Evolutionary conservation across 306 rosid species (phyloP).

Genomic region (Castanea mollissima): DNA sequence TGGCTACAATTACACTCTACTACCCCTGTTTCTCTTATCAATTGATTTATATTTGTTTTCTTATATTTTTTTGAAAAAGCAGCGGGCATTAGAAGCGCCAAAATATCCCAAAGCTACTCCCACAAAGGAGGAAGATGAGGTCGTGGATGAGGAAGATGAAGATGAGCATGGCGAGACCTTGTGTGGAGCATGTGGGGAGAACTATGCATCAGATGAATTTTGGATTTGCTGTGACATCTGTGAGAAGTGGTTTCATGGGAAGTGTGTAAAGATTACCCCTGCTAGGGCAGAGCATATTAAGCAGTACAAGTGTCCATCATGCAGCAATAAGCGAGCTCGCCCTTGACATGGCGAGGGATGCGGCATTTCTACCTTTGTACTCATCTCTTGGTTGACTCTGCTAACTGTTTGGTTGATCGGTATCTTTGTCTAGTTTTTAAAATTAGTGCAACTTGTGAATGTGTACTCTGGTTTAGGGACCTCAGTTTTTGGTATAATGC

Average conservation of each 20-base stretch:
- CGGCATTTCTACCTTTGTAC: neutral
- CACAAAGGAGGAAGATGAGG: constrained; percentile 66
- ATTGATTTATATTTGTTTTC: constrained; percentile 15
- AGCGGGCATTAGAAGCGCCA: constrained; percentile 55
- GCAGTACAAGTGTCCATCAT: constrained; percentile 97
- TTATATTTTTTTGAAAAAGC: constrained; percentile 30
- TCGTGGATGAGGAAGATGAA: constrained; percentile 66
- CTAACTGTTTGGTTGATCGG: constrained; percentile 29
- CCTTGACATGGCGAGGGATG: constrained; percentile 26
- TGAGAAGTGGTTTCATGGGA: constrained; percentile 93
- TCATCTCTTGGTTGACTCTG: constrained; percentile 20
- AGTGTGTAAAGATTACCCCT: constrained; percentile 92
- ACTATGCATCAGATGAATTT: constrained; percentile 79
- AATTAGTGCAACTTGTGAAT: constrained; percentile 28
- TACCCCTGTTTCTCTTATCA: constrained; percentile 1
- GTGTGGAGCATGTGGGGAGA: constrained; percentile 90
- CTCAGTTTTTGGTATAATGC: constrained; percentile 9
- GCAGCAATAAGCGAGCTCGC: constrained; percentile 87
- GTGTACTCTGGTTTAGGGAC: constrained; percentile 36
- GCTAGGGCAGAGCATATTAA: constrained; percentile 91
- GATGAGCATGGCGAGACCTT: constrained; percentile 89
- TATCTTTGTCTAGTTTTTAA: constrained; percentile 22
- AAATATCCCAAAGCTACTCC: constrained; percentile 41
- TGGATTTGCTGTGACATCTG: constrained; percentile 96
- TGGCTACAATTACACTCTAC: neutral